phyloP scores from a whole-genome alignment of 768 basidiomycete genomes.

The Lactifluus hygrophoroides region DNA sequence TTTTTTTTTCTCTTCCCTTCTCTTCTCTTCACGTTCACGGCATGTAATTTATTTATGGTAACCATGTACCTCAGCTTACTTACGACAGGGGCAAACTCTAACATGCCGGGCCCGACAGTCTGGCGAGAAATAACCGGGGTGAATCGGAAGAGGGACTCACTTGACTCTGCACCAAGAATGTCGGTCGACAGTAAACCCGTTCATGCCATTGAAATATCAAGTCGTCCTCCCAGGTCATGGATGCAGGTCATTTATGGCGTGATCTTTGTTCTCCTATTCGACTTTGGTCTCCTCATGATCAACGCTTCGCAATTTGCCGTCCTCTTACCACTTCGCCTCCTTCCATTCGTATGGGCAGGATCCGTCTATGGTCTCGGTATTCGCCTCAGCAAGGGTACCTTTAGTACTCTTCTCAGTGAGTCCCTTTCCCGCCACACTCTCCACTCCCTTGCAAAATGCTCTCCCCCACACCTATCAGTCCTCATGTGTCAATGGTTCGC shows the following conservation, averaged over 20 bases:
- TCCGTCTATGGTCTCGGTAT: slow-evolving; percentile 61
- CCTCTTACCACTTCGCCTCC: slow-evolving; percentile 54
- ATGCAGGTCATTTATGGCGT: slow-evolving; percentile 39
- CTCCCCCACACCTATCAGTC: slow-evolving; percentile 36
- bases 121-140: no score
- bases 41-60: not conserved
- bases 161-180: no score
- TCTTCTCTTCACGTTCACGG: no score
- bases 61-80: no score
- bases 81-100: not conserved
- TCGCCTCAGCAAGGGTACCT: slow-evolving; percentile 75
- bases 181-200: not conserved
- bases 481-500: slow-evolving; percentile 78
- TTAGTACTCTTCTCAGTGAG: slow-evolving; percentile 67
- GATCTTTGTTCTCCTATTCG: slow-evolving; percentile 50
- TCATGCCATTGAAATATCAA: slow-evolving; percentile 42
- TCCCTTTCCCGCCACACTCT: not conserved
- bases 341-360: slow-evolving; percentile 51
- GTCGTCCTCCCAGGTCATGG: slow-evolving; percentile 50
- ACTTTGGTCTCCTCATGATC: slow-evolving; percentile 57
- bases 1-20: not conserved
- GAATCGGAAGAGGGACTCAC: no score
- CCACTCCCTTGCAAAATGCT: not conserved
- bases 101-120: no score
- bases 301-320: slow-evolving; percentile 66